Evolutionary conservation across 2,329 filamentous ascomycete genomes (phyloP).

Genomic region (Colletotrichum higginsianum): DNA sequence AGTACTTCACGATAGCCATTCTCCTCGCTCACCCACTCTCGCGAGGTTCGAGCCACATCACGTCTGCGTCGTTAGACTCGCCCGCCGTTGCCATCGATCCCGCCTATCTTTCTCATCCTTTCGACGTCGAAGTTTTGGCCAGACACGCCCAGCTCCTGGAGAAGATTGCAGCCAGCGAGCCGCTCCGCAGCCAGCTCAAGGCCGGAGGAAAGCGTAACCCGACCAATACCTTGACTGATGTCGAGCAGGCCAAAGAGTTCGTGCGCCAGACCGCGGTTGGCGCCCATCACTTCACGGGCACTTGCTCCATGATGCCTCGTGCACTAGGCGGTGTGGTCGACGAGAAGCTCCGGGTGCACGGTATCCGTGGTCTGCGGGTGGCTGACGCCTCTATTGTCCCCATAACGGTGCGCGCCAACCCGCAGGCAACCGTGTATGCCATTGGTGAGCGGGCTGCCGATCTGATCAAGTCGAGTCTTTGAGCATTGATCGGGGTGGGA

Average conservation of each 20-base stretch:
- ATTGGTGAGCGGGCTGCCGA: constrained; percentile 50
- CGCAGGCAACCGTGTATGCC: constrained; percentile 54
- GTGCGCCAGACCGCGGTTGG: constrained; percentile 53
- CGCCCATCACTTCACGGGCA: constrained; percentile 64
- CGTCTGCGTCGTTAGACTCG: constrained; percentile 51
- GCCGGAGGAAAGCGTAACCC: constrained; percentile 49
- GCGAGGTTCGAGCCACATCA: constrained; percentile 72
- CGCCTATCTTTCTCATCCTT: constrained; percentile 68
- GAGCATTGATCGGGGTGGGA: neutral
- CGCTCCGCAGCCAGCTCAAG: constrained; percentile 60
- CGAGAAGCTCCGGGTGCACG: constrained; percentile 60
- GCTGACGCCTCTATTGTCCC: constrained; percentile 60
- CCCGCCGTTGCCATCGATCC: constrained; percentile 60
- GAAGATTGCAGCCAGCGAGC: constrained; percentile 53
- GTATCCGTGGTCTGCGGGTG: constrained; percentile 59
- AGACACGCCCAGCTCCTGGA: constrained; percentile 60
- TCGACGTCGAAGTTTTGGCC: constrained; percentile 70
- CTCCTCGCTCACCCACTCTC: constrained; percentile 75
- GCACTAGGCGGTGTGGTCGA: constrained; percentile 65
- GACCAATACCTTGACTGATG: constrained; percentile 45
- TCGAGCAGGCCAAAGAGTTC: constrained; percentile 55
- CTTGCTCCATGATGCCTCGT: constrained; percentile 66
- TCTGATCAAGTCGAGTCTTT: constrained; percentile 44
- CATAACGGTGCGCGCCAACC: constrained; percentile 50
- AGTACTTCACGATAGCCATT: constrained; percentile 69